Base-by-base conservation (phyloP, 768 basidiomycete genomes). In the Mycena metata region DNA sequence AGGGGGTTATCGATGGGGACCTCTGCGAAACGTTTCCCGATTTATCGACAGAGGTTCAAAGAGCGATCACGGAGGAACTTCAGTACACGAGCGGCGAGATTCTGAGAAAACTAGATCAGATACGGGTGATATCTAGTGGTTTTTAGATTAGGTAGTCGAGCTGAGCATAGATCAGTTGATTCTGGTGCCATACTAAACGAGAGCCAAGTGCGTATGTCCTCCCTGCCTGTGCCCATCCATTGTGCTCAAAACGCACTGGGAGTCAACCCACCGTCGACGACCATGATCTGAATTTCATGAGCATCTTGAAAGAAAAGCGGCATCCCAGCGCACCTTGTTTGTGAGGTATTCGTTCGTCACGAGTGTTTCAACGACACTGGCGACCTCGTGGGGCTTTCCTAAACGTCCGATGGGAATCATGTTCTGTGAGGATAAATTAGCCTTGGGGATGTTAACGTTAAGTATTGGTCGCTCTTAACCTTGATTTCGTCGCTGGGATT, bases 1-100 rank as follows among this genome's bases (percentile, higher is more conserved):
- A 97, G 82, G 88, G 90, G 0, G 94, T 96, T 30, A 93, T 98
- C 47, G 97, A 99, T 79, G 97, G 97, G 3, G 96, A 99, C 78
- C 82, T 99, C 42, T 99, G 97, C 81, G 96, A 99, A 81, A 89
- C 89, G 21, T 99, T 92, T 75, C 91, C 94, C 4, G 84, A 87
- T 56, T 75, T 99, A 51, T 90, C 95, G 4, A 90, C 89, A 56
- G 79, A 88, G 36, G 96, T 96, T 81, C 97, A 99, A 80, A 92
- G 90, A 66, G 80, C 86, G 21, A 96, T 99, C 67, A 95, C 97
- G 3, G 89, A 86, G n/a, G 97, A 98, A 79, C 79, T 98, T 74
- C 96, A 96, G 77, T 83, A 96, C 70, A 90, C 88, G 13, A 91
- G 96, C 6, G 92, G 93, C 1, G 97, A 99, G 81, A 96, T 99